These are phyloP conservation scores for Mucor lusitanicus DNA, from an alignment of 371 early-diverging fungal genomes.

Conservation along the genomic window DNA sequence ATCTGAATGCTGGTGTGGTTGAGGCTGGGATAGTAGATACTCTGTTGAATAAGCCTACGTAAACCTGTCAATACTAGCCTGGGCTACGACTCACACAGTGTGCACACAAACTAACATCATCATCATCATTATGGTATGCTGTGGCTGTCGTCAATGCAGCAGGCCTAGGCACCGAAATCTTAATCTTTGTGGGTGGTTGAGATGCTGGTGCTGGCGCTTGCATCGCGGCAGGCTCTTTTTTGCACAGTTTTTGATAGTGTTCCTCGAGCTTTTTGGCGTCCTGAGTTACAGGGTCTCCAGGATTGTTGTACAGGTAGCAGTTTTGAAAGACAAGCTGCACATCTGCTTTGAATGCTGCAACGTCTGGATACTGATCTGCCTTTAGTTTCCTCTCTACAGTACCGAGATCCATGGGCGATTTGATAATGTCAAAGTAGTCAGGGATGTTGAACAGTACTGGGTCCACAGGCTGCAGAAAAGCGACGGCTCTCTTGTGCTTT, in stretches of 20 bases:
- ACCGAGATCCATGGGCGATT: conserved; percentile 96
- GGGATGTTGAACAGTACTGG: conserved; percentile 45
- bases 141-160: background rate
- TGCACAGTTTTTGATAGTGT: conserved; percentile 42
- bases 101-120: background rate
- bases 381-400: conserved; percentile 82
- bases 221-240: conserved; percentile 21
- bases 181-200: background rate
- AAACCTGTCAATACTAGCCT: background rate
- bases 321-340: conserved; percentile 56
- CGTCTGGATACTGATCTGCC: conserved; percentile 39
- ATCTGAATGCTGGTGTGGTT: background rate
- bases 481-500: conserved; percentile 65
- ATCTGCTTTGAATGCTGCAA: conserved; percentile 49
- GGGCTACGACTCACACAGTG: background rate
- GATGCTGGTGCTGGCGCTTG: background rate
- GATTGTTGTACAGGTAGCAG: conserved; percentile 74
- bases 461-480: conserved; percentile 74
- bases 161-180: background rate
- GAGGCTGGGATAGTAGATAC: background rate
- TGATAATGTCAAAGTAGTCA: conserved; percentile 86
- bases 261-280: conserved; percentile 64
- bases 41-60: background rate
- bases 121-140: background rate
- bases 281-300: conserved; percentile 72